A percentile compares a stretch with the other conserved stretches of the same genome.
These are phyloP conservation scores for Boletellus sp. DNA, from an alignment of 1,284 basidiomycete species.

Conservation along the genomic window DNA sequence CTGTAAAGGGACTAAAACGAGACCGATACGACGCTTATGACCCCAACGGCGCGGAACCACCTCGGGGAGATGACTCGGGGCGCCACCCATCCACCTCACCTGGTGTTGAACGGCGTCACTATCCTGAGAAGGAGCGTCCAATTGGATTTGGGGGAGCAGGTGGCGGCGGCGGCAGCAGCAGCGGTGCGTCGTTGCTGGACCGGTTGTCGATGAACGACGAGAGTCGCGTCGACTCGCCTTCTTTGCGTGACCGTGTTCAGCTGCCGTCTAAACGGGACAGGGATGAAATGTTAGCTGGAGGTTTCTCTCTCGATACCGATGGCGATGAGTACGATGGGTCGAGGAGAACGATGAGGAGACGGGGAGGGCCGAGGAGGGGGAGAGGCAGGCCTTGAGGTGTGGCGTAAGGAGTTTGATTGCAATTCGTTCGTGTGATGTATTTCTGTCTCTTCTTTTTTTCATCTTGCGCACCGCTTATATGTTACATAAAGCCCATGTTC, in stretches of 20 bases:
- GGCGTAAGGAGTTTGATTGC: not conserved
- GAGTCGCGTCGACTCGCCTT: constrained; percentile 19
- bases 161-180: not conserved
- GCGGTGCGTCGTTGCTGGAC: constrained; percentile 37
- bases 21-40: constrained; percentile 19
- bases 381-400: constrained; percentile 17
- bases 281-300: constrained; percentile 35
- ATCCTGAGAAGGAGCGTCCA: constrained; percentile 13
- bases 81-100: constrained; percentile 10
- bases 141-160: constrained; percentile 2
- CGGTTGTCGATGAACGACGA: constrained; percentile 32
- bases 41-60: constrained; percentile 22
- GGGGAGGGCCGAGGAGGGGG: constrained; percentile 20
- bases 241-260: constrained; percentile 42
- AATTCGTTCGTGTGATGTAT: not conserved
- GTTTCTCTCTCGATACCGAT: constrained; percentile 16
- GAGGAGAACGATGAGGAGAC: constrained; percentile 22
- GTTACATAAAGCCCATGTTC: not conserved
- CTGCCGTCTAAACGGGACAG: constrained; percentile 38
- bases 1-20: constrained; percentile 21
- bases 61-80: constrained; percentile 9
- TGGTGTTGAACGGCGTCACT: constrained; percentile 13
- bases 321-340: constrained; percentile 25
- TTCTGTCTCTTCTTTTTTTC: not conserved
- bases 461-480: constrained; percentile 2